A percentile compares a stretch with the other conserved stretches of the same genome.
Evolutionary conservation across 164 flowering plant species (phyloP).

Genomic region (Buxus sempervirens): DNA sequence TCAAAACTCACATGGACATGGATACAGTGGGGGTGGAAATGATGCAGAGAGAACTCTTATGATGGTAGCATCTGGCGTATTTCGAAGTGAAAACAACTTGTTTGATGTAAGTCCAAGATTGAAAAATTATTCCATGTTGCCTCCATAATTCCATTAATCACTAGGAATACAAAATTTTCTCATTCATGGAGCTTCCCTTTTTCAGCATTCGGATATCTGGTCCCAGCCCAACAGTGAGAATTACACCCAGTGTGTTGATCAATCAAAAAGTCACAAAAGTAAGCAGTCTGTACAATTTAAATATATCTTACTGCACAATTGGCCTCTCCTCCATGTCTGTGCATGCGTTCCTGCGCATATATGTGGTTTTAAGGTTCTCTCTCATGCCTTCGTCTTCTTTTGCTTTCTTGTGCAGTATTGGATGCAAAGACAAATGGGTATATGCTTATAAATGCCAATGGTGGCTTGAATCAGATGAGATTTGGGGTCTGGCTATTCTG

Average conservation of each 20-base stretch:
- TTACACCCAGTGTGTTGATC: conserved; percentile 71
- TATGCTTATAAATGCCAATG: conserved; percentile 93
- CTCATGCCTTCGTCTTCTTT: not conserved
- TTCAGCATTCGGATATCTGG: conserved; percentile 83
- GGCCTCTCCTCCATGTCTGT: not conserved
- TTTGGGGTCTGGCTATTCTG: conserved; percentile 87
- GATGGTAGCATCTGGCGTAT: conserved; percentile 43
- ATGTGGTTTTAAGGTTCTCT: not conserved
- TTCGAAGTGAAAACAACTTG: conserved; percentile 26
- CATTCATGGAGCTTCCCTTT: conserved; percentile 7
- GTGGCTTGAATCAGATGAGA: conserved; percentile 99
- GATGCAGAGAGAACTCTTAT: conserved; percentile 56
- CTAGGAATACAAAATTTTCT: not conserved
- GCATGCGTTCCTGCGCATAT: no score
- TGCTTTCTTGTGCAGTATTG: conserved; percentile 45
- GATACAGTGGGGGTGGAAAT: conserved; percentile 31
- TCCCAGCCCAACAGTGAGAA: conserved; percentile 70
- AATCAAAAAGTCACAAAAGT: conserved; percentile 57
- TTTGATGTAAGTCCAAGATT: conserved; percentile 39
- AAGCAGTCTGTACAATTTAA: conserved; percentile 17
- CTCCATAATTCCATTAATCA: not conserved
- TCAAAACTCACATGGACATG: conserved; percentile 36
- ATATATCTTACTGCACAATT: not conserved
- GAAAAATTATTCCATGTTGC: not conserved
- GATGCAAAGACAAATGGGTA: conserved; percentile 74